Evolutionary conservation across 2,329 filamentous ascomycete species (phyloP).

Genomic region (Epichloe sibirici): DNA sequence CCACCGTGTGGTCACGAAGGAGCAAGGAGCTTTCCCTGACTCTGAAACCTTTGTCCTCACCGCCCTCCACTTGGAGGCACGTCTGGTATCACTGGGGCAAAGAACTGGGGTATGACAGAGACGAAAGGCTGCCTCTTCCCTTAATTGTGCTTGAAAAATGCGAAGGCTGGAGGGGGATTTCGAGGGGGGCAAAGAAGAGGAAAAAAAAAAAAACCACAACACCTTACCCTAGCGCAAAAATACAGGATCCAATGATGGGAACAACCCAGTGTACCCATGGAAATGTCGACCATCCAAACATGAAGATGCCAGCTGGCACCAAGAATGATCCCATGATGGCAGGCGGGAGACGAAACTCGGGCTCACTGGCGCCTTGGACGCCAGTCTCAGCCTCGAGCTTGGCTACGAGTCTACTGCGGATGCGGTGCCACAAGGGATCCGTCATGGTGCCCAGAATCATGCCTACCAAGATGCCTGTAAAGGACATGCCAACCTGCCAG

Average conservation of each 20-base stretch:
- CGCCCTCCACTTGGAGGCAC: neutral
- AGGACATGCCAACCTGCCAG: conserved; percentile 70
- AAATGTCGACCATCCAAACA: conserved; percentile 80
- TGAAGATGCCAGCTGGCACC: conserved; percentile 72
- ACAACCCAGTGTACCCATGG: conserved; percentile 63
- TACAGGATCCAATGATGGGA: conserved; percentile 57
- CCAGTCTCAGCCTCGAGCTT: conserved; percentile 39
- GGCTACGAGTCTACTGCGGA: conserved; percentile 45
- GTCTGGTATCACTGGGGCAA: too few species aligned
- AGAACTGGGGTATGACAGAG: conserved; percentile 6
- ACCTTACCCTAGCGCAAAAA: conserved; percentile 63
- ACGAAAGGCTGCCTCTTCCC: neutral
- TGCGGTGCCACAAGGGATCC: conserved; percentile 53
- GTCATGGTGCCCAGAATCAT: conserved; percentile 52
- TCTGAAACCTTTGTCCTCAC: neutral
- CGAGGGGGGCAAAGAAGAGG: neutral
- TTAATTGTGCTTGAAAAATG: neutral
- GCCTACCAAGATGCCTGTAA: conserved; percentile 58
- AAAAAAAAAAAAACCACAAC: neutral
- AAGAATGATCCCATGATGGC: conserved; percentile 63
- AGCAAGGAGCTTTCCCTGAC: neutral
- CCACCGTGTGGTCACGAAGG: conserved; percentile 1
- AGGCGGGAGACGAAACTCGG: conserved; percentile 74
- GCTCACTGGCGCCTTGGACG: conserved; percentile 52
- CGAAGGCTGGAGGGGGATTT: neutral